Conservation (phyloP, 306 rosid species). For the Corylus heterophylla region DNA sequence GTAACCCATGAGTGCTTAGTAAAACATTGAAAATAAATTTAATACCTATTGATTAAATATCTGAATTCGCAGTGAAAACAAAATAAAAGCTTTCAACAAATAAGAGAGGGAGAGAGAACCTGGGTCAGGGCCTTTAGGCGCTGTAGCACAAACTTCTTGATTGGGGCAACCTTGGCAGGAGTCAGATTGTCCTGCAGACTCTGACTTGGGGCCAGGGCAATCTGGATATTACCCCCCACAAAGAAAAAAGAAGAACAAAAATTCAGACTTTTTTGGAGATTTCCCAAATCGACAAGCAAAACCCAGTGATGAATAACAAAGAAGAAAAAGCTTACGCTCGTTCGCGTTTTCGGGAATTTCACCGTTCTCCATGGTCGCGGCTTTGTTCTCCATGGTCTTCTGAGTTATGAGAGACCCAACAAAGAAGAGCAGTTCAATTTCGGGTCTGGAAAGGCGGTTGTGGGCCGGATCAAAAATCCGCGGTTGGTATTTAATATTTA, state of each 20-base stretch:
- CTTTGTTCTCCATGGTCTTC: not conserved
- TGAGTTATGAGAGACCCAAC: not conserved
- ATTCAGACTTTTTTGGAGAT: not conserved
- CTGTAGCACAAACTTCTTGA: slow-evolving; percentile 85
- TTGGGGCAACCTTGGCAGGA: slow-evolving; percentile 88
- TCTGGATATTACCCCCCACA: slow-evolving; percentile 39
- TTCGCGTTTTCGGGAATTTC: slow-evolving; percentile 83
- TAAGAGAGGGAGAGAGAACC: slow-evolving; percentile 40
- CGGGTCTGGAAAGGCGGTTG: not conserved
- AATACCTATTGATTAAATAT: not conserved
- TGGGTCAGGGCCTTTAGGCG: slow-evolving; percentile 94
- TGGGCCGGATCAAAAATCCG: not conserved
- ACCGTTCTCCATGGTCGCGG: slow-evolving; percentile 58
- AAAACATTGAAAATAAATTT: not conserved
- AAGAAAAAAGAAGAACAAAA: not conserved
- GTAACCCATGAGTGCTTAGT: not conserved
- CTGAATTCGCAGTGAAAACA: not conserved
- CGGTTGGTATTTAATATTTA: not conserved
- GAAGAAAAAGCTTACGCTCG: slow-evolving; percentile 58
- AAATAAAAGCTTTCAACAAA: not conserved
- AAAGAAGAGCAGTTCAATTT: not conserved
- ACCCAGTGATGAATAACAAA: not conserved
- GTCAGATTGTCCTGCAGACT: slow-evolving; percentile 83
- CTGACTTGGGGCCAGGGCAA: slow-evolving; percentile 89
- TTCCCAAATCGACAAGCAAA: not conserved